Evolutionary conservation across 495 filamentous ascomycete genomes (phyloP).

Genomic region (Rhypophila decipiens): DNA sequence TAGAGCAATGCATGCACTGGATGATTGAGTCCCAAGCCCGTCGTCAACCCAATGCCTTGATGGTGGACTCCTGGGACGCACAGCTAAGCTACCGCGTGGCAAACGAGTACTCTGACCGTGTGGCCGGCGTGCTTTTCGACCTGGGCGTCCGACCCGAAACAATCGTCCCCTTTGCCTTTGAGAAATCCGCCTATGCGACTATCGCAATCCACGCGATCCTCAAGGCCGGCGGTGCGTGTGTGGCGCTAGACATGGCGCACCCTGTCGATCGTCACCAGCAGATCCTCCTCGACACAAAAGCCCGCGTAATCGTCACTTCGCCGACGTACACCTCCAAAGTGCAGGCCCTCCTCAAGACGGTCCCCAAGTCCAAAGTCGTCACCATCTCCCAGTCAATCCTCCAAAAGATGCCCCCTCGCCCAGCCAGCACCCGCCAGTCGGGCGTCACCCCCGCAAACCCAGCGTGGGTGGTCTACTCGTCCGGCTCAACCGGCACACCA

Average conservation of each 20-base stretch:
- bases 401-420: background rate
- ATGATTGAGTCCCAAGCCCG: conserved; percentile 42
- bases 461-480: background rate
- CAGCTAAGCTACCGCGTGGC: conserved; percentile 50
- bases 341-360: background rate
- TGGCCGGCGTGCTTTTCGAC: conserved; percentile 37
- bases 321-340: background rate
- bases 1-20: conserved; percentile 38
- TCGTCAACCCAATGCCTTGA: conserved; percentile 15
- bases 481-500: background rate
- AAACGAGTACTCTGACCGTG: conserved; percentile 21
- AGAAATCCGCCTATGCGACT: conserved; percentile 40
- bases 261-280: background rate
- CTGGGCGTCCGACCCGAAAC: conserved; percentile 40
- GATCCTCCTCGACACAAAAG: background rate
- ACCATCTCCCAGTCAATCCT: background rate
- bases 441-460: background rate
- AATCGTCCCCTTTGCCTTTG: conserved; percentile 45
- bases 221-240: conserved; percentile 36
- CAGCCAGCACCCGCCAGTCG: background rate
- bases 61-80: conserved; percentile 51
- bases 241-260: conserved; percentile 30
- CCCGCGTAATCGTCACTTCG: background rate
- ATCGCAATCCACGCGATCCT: conserved; percentile 39
- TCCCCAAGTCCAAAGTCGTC: background rate